These are phyloP conservation scores for Plectranthus barbatus DNA, from an alignment of 257 asterid genomes.

Conservation along the genomic window DNA sequence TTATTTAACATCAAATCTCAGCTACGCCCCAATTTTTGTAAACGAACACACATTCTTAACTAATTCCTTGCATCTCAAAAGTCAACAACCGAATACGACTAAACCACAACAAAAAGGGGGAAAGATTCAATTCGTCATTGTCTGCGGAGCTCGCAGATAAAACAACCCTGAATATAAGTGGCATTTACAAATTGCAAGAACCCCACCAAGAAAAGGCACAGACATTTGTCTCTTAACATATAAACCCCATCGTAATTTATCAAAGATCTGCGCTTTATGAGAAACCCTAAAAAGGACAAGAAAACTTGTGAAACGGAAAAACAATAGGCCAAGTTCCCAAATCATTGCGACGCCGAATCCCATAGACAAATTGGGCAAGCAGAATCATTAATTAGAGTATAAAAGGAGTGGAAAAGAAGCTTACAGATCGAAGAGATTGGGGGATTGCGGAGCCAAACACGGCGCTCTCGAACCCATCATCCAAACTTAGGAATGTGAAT, in stretches of 20 bases:
- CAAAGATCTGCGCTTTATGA: conserved; percentile 32
- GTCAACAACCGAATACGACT: neutral
- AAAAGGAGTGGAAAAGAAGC: conserved; percentile 21
- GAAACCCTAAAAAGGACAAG: conserved; percentile 34
- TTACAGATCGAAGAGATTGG: conserved; percentile 37
- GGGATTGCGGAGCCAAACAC: conserved; percentile 19
- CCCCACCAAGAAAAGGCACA: conserved; percentile 5
- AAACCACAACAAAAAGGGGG: neutral
- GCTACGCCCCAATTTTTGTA: neutral
- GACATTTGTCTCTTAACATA: conserved; percentile 1
- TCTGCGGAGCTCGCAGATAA: neutral
- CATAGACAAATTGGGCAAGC: neutral
- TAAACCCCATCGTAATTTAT: conserved; percentile 3
- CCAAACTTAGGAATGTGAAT: conserved; percentile 19
- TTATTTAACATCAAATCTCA: conserved; percentile 7
- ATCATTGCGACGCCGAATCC: conserved; percentile 17
- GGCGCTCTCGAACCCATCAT: conserved; percentile 28
- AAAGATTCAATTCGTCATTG: neutral
- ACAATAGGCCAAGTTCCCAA: neutral
- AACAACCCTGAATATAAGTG: neutral
- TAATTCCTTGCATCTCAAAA: neutral
- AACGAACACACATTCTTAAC: neutral
- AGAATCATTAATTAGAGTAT: neutral
- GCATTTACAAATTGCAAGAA: conserved; percentile 7
- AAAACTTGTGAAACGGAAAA: conserved; percentile 2